Percentiles rank a stretch among this genome's conserved stretches.
phyloP scores from a whole-genome alignment of 495 filamentous ascomycete genomes.

The Penicillium angulare region DNA sequence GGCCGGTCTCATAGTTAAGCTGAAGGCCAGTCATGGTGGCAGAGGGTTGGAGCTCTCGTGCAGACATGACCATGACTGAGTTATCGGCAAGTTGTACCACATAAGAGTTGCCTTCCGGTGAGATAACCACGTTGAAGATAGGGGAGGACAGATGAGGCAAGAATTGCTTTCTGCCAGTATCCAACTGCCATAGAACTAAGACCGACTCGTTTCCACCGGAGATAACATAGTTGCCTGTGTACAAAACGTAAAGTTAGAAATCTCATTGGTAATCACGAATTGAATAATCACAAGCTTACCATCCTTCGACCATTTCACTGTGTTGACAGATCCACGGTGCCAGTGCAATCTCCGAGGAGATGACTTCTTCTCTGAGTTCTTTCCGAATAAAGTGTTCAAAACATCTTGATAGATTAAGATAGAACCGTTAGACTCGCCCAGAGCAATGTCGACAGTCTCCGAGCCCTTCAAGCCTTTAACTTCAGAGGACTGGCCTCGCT shows the following conservation, averaged over 20 bases:
- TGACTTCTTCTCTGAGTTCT: constrained; percentile 42
- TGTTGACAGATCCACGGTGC: constrained; percentile 79
- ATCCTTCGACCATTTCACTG: constrained; percentile 85
- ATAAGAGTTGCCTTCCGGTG: constrained; percentile 74
- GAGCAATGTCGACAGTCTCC: constrained; percentile 60
- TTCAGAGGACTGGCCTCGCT: constrained; percentile 18
- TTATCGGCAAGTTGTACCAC: constrained; percentile 86
- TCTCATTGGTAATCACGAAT: neutral
- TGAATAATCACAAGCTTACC: constrained; percentile 53
- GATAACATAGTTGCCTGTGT: constrained; percentile 86
- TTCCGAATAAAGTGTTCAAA: constrained; percentile 50
- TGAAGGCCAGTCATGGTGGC: constrained; percentile 83
- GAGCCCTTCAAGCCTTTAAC: constrained; percentile 19
- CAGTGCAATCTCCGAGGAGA: constrained; percentile 69
- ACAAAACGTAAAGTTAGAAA: constrained; percentile 6
- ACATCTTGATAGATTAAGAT: constrained; percentile 79
- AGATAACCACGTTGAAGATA: constrained; percentile 81
- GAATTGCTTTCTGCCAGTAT: constrained; percentile 74
- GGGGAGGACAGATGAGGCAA: constrained; percentile 84
- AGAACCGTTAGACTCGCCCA: constrained; percentile 71
- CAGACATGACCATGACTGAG: constrained; percentile 81
- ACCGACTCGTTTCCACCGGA: constrained; percentile 91
- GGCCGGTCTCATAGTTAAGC: constrained; percentile 31
- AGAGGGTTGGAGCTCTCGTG: constrained; percentile 78
- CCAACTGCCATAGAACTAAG: constrained; percentile 92